phyloP scores from a whole-genome alignment of 768 basidiomycete species.

The Kwoniella sp. region DNA sequence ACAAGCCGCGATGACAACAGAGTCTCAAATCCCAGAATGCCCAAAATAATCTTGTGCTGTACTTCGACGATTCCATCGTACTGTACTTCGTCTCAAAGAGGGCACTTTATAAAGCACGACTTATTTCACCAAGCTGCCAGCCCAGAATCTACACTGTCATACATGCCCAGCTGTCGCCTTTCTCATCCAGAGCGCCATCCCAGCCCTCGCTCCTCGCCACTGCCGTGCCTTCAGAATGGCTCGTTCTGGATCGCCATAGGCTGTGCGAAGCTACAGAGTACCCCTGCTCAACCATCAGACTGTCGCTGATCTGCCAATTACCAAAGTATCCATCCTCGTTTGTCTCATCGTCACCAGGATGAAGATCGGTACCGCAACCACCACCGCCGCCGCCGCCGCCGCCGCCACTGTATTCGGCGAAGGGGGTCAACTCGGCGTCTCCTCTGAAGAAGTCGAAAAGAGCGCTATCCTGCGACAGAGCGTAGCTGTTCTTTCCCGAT shows the following conservation, averaged over 20 bases:
- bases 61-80: no score
- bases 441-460: constrained; percentile 14
- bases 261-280: background rate
- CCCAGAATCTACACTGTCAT: background rate
- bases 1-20: no score
- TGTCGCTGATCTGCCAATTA: background rate
- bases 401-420: background rate
- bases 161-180: background rate
- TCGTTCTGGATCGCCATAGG: background rate
- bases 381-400: background rate
- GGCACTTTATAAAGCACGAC: no score
- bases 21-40: no score
- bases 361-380: background rate
- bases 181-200: background rate
- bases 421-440: constrained; percentile 11
- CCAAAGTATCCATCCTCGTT: background rate
- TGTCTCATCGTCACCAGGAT: background rate
- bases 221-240: no score
- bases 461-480: constrained; percentile 6
- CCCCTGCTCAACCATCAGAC: background rate
- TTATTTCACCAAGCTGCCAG: background rate
- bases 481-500: background rate
- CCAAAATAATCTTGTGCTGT: no score
- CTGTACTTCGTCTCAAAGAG: no score
- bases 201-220: background rate